Base-by-base conservation (phyloP, 2,329 filamentous ascomycete genomes). In the Xylaria sp. region DNA sequence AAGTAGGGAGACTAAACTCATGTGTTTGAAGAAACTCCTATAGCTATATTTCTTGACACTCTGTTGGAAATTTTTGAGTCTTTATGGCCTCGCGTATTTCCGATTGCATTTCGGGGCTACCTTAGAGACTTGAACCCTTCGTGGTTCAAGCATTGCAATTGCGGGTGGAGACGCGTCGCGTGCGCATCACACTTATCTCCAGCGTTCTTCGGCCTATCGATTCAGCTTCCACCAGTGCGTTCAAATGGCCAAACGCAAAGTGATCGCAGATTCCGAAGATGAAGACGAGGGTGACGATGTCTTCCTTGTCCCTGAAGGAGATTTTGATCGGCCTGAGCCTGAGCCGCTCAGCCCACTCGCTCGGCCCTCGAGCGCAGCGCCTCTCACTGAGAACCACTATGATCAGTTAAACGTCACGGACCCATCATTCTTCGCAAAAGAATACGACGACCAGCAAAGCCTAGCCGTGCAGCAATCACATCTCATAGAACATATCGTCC, bases 211-310 rank as follows among this genome's bases (percentile, higher is more conserved):
- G 30, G 57, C n/a, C 30, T 32, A 27, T 42, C 50, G 11, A 36
- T 32, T 65, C 11, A 27, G 36, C 27, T 54, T 60, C 45, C 54
- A 19, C 51, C 47, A 12, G 19, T 36, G 27, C 39, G 9, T 19
- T 45, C 32, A 70, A 57, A 79, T 79, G 78, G 71, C 71, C 56
- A 68, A 61, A 42, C 75, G 72, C 24, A 75, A 69, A 39, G 74
- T 79, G 39, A 75, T 80, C 61, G 78, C 77, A 24, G 78, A 80
- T 67, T 80, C 78, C 7, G 78, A 80, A 58, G 78, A 79, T 59
- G 76, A 78, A 54, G 76, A 77, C 42, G 74, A 71, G 7, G 61
- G 34, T 8, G 76, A 72, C 1, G 70, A 72, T 36, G 48, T 51
- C 32, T 53, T 60, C 21, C 56, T 70, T 50, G 70, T 72, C 61